A percentile compares a stretch with the other conserved stretches of the same genome.
phyloP scores from a whole-genome alignment of 257 asterid genomes.

The Echites panduratus region DNA sequence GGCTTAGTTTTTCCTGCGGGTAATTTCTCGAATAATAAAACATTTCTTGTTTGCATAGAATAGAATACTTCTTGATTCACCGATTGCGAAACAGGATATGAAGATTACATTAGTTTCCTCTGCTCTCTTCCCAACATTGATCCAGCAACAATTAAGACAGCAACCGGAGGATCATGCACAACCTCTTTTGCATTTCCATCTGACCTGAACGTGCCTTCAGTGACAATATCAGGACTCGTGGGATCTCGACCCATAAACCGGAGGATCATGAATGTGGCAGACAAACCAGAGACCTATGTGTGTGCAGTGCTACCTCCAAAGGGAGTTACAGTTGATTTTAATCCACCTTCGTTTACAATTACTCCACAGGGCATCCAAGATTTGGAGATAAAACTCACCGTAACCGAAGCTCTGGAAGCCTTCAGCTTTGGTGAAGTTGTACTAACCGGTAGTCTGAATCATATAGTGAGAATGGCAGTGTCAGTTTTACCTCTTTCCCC shows the following conservation, averaged over 20 bases:
- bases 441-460: constrained; percentile 62
- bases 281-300: constrained; percentile 58
- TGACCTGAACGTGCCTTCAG: constrained; percentile 78
- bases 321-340: constrained; percentile 48
- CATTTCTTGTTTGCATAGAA: not conserved
- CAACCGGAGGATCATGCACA: constrained; percentile 69
- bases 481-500: constrained; percentile 56
- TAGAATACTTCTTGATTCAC: not conserved
- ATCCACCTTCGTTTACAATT: constrained; percentile 59
- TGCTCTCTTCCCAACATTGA: constrained; percentile 74
- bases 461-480: constrained; percentile 59
- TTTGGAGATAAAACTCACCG: constrained; percentile 48
- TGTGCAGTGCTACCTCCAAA: constrained; percentile 50
- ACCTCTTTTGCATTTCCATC: constrained; percentile 46
- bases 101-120: constrained; percentile 63
- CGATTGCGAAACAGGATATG: constrained; percentile 42
- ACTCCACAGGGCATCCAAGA: constrained; percentile 54
- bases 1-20: constrained; percentile 74
- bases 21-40: constrained; percentile 14
- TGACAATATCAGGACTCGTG: constrained; percentile 62
- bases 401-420: constrained; percentile 43
- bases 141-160: constrained; percentile 40
- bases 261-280: constrained; percentile 49
- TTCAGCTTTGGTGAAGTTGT: constrained; percentile 77
- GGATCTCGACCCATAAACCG: constrained; percentile 50